These are phyloP conservation scores for Lagerstroemia speciosa DNA, from an alignment of 345 rosid species.

Conservation along the genomic window DNA sequence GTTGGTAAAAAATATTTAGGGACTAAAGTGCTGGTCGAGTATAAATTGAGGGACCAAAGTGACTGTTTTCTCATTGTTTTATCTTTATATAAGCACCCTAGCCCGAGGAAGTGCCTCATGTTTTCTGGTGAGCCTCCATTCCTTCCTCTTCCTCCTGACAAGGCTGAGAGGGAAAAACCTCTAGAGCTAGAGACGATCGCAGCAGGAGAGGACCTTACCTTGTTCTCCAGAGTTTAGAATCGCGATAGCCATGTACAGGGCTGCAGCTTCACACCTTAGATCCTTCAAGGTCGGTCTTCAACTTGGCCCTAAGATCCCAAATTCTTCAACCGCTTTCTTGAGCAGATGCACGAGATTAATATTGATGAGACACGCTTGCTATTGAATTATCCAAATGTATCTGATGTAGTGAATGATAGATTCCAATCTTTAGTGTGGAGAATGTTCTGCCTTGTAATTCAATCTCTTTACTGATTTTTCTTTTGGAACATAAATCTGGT, in stretches of 20 bases:
- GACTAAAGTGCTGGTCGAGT: too few relatives aligned
- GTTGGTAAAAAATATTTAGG: too few relatives aligned
- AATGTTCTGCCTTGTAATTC: neutral
- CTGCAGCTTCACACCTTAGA: constrained; percentile 43
- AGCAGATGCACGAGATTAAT: neutral
- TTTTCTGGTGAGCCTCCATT: too few relatives aligned
- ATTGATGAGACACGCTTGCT: neutral
- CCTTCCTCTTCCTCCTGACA: neutral
- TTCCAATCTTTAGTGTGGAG: neutral
- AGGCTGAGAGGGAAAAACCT: neutral
- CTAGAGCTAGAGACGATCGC: neutral
- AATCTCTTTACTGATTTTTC: neutral
- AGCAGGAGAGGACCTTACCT: neutral
- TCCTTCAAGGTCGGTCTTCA: constrained; percentile 38
- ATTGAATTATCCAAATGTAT: neutral
- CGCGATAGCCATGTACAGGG: constrained; percentile 36
- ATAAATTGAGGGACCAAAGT: too few relatives aligned
- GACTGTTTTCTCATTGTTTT: too few relatives aligned
- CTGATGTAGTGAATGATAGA: neutral
- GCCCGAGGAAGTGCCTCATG: too few relatives aligned
- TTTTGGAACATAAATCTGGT: neutral
- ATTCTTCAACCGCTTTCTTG: neutral
- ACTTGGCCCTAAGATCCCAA: neutral
- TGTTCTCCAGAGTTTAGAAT: neutral
- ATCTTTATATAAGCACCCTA: too few relatives aligned